phyloP scores from a whole-genome alignment of 805 yeast species.

The Scheffersomyces lignosus region DNA sequence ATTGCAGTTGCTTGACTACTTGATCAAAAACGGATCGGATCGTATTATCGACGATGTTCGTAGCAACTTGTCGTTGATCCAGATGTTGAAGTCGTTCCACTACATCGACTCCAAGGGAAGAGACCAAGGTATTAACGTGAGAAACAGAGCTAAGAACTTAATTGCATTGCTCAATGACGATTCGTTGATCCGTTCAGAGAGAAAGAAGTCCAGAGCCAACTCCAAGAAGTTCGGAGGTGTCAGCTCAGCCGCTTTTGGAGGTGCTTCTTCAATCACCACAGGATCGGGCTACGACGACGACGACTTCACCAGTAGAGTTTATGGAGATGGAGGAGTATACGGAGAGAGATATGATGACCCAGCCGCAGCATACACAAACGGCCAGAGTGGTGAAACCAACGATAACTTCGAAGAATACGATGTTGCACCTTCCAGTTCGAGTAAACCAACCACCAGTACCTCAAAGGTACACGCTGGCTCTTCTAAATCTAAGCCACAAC shows the following conservation, averaged over 20 bases:
- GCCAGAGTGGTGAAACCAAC: conserved; percentile 31
- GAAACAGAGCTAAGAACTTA: conserved; percentile 84
- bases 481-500: conserved; percentile 27
- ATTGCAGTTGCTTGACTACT: conserved; percentile 85
- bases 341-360: conserved; percentile 66
- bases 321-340: conserved; percentile 71
- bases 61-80: conserved; percentile 73
- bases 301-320: conserved; percentile 54
- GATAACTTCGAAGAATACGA: conserved; percentile 64
- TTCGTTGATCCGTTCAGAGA: conserved; percentile 70
- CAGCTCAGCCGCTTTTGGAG: conserved; percentile 54
- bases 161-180: conserved; percentile 75
- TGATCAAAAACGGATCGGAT: conserved; percentile 90
- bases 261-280: conserved; percentile 40
- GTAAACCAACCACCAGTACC: conserved; percentile 37
- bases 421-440: conserved; percentile 26
- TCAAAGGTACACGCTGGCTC: conserved; percentile 33
- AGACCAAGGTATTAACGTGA: conserved; percentile 94
- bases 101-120: conserved; percentile 91
- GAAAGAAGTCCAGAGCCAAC: conserved; percentile 87
- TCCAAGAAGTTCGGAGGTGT: conserved; percentile 82
- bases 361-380: conserved; percentile 42
- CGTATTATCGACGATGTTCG: conserved; percentile 94
- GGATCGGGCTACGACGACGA: conserved; percentile 46
- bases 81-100: conserved; percentile 90